Evolutionary conservation across 108 stramenopile species (phyloP), one percentile per base, ranked within the genome.

Genomic region (Schizochytrium sp.): DNA sequence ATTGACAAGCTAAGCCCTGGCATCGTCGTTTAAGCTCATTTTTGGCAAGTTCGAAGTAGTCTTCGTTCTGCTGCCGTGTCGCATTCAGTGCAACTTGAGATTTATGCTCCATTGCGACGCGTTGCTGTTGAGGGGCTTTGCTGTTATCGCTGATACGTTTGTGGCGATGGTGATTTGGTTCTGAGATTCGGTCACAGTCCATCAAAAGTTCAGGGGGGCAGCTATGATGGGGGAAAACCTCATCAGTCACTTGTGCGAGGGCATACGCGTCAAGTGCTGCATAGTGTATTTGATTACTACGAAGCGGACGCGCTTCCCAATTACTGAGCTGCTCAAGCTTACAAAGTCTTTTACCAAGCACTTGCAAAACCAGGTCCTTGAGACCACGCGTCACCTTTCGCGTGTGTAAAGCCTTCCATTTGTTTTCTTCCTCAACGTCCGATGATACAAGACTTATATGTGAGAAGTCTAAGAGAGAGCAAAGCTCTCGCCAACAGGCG

Each of bases 291-390:
- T 83, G 76, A 5, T 53, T 53, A n/a, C n/a, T 8, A 5, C 76
- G 76, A 10, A 83, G 55, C 5, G 76, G 76, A 10, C 76, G 8
- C 50, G 76, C 47, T 53, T 83, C 76, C 76, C 76, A 83, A 10
- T 83, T 55, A 40, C 76, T 83, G 17, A 83, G 47, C 76, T 83
- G 76, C 76, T 83, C 76, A 17, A 83, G 47, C 76, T 83, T 83
- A 53, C 28, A 56, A 47, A 83, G 1, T 53, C 55, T 83, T 2
- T 83, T 83, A 0, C 76, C 76, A 40, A 83, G 76, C 28, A 83
- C 76, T 42, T 83, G 76, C 5, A 55, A 10, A 1, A 55, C 47
- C 15, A 83, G n/a, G 2, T 83, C 76, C 53, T 83, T 83, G 76
- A 83, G 76, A 8, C 76, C 76, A 38, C 76, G 47, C 28, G 47